Evolutionary conservation across 805 yeast genomes (phyloP), one percentile per base, ranked within the genome.

Genomic region (Candida hungchunana): DNA sequence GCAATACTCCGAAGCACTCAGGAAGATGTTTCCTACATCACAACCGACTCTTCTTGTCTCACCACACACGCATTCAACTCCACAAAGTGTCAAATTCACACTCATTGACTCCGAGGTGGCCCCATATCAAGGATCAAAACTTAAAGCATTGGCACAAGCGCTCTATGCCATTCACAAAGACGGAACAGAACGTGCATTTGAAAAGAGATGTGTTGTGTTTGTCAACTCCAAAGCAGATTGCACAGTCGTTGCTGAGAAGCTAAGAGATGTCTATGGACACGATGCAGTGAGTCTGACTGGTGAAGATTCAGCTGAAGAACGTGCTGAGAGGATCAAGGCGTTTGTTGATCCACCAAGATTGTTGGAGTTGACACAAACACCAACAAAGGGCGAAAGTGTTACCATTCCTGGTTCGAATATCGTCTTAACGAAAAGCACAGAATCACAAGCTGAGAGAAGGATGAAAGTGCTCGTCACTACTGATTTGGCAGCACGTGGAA

Each of bases 401-500:
- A 37, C 43, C 11, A 50, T 61, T 9, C 60, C 64, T 3, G 59
- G 61, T 15, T 63, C 69, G 2, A 65, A 66, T 37, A 55, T 64
- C 20, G 48, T 45, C 12, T 40, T 59, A 9, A 48, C 43, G 22
- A 44, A 34, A 15, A 32, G 33, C 11, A 21, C 37, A 6, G 30
- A 25, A 18, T 7, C 5, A 9, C n/a, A 14, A 21, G 29, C 9
- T 8, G 26, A 30, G 34, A 44, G 47, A 61, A 56, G 29, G 15
- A 55, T 86, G 40, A 81, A 82, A 49, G 82, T 90, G 0, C 66
- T 93, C 21, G 78, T 90, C 0, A 82, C 95, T 16, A 88, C 97
- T 0, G 98, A 90, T 59, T 66, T 93, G 29, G 67, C 86, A 39
- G 89, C 97, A 1, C 69, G 98, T 52, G 98, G 98, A 3, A 62